Conservation (phyloP, 164 flowering plant genomes). For the Vitis riparia region DNA sequence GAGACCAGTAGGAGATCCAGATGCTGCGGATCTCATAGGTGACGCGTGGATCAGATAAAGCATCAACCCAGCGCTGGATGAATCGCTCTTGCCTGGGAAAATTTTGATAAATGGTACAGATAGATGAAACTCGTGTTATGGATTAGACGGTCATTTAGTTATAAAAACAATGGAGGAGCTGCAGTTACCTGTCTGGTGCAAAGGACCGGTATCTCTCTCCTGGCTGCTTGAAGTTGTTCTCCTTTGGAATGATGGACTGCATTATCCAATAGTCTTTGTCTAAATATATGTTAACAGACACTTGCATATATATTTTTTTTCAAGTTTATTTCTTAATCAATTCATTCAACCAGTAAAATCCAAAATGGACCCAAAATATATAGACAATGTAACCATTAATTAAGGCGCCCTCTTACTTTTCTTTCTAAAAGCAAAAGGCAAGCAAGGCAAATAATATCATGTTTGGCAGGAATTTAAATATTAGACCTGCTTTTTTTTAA, state of each 20-base stretch:
- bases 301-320: no score
- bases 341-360: no score
- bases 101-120: background rate
- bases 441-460: no score
- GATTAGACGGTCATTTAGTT: background rate
- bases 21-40: slow-evolving; percentile 69
- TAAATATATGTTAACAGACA: no score
- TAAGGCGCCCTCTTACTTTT: no score
- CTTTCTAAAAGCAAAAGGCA: no score
- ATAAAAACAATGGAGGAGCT: background rate
- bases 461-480: no score
- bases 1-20: slow-evolving; percentile 75
- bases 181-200: slow-evolving; percentile 71
- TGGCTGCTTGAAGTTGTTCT: slow-evolving; percentile 97
- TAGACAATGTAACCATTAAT: no score
- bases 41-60: slow-evolving; percentile 64
- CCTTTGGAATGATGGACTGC: slow-evolving; percentile 80
- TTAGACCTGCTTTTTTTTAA: no score
- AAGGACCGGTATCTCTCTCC: slow-evolving; percentile 94
- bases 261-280: background rate
- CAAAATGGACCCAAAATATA: no score
- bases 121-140: background rate
- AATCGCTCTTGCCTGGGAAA: slow-evolving; percentile 69
- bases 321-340: no score
- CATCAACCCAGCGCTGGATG: slow-evolving; percentile 48